Percentiles rank a stretch among this genome's conserved stretches.
phyloP scores from a whole-genome alignment of 2,329 filamentous ascomycete genomes.

The Scolecobasidium constrictum region DNA sequence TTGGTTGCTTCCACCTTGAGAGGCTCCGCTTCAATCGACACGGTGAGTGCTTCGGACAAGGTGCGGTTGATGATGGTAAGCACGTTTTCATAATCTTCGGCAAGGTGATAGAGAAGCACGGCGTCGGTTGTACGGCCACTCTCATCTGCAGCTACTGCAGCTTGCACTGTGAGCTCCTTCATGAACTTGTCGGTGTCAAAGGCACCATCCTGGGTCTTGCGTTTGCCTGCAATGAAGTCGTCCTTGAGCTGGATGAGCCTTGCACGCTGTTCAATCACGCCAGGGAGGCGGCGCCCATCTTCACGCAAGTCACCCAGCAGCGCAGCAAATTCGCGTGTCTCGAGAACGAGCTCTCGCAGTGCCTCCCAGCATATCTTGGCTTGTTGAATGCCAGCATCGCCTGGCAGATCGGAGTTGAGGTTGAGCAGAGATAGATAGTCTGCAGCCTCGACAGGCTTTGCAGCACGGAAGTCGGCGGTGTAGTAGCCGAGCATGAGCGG shows the following conservation, averaged over 20 bases:
- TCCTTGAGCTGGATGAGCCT: conserved; percentile 50
- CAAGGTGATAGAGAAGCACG: conserved; percentile 86
- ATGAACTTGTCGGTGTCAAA: conserved; percentile 75
- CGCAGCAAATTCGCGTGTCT: conserved; percentile 90
- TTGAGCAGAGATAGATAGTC: conserved; percentile 91
- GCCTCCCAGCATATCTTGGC: conserved; percentile 81
- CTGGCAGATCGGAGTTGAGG: conserved; percentile 73
- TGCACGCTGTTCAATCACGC: conserved; percentile 78
- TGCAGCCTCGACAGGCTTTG: conserved; percentile 77
- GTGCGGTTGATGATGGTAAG: conserved; percentile 80
- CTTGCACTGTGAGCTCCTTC: conserved; percentile 83
- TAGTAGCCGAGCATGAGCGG: conserved; percentile 90
- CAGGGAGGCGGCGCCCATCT: conserved; percentile 75
- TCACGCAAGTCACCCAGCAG: conserved; percentile 82
- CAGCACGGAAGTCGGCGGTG: conserved; percentile 88
- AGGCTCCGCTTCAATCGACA: conserved; percentile 74
- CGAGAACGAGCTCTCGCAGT: conserved; percentile 85
- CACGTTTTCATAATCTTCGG: conserved; percentile 92
- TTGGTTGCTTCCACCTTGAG: conserved; percentile 71
- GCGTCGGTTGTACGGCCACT: conserved; percentile 89
- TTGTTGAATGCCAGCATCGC: conserved; percentile 65
- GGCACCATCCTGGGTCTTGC: conserved; percentile 34
- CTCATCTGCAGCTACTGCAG: conserved; percentile 85
- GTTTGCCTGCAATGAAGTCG: conserved; percentile 2
- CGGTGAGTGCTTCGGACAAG: conserved; percentile 76